Conservation (phyloP, 306 rosid genomes). For the Purshia tridentata region DNA sequence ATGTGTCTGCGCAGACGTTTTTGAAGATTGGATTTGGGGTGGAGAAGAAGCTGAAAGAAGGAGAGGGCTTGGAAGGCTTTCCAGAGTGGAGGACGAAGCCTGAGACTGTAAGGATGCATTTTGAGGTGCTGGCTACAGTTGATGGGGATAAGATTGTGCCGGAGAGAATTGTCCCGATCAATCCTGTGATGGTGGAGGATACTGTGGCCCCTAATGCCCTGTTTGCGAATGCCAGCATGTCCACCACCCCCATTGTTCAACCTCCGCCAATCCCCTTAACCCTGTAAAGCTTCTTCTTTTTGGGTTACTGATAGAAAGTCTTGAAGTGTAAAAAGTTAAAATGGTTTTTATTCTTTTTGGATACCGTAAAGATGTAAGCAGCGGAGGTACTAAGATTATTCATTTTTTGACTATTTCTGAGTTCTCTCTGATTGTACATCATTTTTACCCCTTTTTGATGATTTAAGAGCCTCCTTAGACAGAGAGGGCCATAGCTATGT, state of each 20-base stretch:
- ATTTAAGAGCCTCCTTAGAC: background rate
- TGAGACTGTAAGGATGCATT: slow-evolving; percentile 60
- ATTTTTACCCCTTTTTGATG: background rate
- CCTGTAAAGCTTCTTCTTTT: slow-evolving; percentile 33
- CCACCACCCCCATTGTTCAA: slow-evolving; percentile 46
- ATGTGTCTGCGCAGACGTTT: slow-evolving; percentile 80
- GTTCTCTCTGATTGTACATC: background rate
- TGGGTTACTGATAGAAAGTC: slow-evolving; percentile 17
- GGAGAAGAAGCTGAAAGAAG: slow-evolving; percentile 80
- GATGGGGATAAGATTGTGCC: slow-evolving; percentile 81
- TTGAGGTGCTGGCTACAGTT: slow-evolving; percentile 89
- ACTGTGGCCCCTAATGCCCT: slow-evolving; percentile 36
- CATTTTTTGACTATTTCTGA: too few relatives aligned
- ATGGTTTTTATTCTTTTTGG: background rate
- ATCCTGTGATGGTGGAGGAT: slow-evolving; percentile 57
- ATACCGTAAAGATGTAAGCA: background rate
- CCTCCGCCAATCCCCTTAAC: slow-evolving; percentile 60
- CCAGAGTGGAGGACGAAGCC: slow-evolving; percentile 91
- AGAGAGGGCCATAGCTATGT: background rate
- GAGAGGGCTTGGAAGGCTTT: slow-evolving; percentile 55
- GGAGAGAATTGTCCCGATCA: slow-evolving; percentile 61
- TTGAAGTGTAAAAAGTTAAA: slow-evolving; percentile 38
- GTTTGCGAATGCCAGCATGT: slow-evolving; percentile 53
- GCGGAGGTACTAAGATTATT: background rate
- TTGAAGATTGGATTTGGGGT: slow-evolving; percentile 79